Evolutionary conservation across 2,329 filamentous ascomycete species (phyloP).

Genomic region (Xylariomycetidae sp.): DNA sequence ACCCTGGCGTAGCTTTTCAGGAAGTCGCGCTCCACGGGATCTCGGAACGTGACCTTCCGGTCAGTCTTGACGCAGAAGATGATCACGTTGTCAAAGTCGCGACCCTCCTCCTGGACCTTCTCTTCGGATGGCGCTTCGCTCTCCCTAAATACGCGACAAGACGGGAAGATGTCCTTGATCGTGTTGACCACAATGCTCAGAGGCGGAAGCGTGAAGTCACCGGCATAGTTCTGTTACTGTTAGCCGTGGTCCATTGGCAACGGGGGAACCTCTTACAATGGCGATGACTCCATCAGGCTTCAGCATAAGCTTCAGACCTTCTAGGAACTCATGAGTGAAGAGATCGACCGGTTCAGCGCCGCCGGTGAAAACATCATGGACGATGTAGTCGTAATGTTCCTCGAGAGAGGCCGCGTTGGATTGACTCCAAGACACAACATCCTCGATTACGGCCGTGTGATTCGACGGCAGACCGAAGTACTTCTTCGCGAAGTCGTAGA

Average conservation of each 20-base stretch:
- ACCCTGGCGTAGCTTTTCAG: conserved; percentile 65
- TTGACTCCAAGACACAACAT: conserved; percentile 68
- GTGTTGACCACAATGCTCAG: conserved; percentile 77
- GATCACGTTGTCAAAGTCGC: conserved; percentile 92
- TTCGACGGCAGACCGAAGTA: conserved; percentile 77
- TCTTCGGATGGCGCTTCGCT: conserved; percentile 45
- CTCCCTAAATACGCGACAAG: conserved; percentile 88
- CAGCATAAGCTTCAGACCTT: conserved; percentile 63
- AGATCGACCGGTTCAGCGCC: conserved; percentile 84
- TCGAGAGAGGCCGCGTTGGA: conserved; percentile 35
- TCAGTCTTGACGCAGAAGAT: conserved; percentile 76
- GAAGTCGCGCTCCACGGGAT: conserved; percentile 58
- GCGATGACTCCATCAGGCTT: conserved; percentile 77
- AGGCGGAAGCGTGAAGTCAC: conserved; percentile 72
- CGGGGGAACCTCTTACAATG: conserved; percentile 54
- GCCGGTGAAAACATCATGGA: conserved; percentile 97
- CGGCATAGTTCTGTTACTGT: conserved; percentile 75
- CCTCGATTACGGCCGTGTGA: conserved; percentile 72
- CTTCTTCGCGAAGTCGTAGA: conserved; percentile 73
- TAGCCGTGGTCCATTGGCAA: background rate
- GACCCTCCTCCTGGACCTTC: conserved; percentile 39
- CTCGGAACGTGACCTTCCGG: conserved; percentile 59
- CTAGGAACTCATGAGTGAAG: conserved; percentile 81
- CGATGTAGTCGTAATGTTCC: conserved; percentile 76
- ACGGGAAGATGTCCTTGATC: conserved; percentile 75